These are phyloP conservation scores for Microbotryum violaceum DNA, from an alignment of 1,284 basidiomycete genomes.

Conservation along the genomic window DNA sequence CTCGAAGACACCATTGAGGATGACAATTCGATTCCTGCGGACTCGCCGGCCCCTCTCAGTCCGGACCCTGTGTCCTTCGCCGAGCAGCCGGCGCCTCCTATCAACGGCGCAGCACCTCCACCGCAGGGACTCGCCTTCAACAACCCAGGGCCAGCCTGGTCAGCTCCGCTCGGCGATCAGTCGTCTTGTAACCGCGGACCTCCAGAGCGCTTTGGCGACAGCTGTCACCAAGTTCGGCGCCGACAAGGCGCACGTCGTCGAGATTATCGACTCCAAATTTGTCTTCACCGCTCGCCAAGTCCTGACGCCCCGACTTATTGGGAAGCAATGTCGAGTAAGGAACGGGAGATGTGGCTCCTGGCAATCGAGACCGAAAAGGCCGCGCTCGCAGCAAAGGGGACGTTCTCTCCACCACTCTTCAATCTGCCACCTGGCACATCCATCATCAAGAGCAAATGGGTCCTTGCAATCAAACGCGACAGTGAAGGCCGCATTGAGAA, in stretches of 20 bases:
- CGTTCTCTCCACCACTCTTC: constrained; percentile 6
- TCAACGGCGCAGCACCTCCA: background rate
- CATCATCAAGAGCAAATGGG: constrained; percentile 14
- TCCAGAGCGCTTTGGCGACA: background rate
- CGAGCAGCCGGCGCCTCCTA: background rate
- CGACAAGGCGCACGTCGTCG: background rate
- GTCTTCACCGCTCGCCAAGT: background rate
- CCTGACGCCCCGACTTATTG: constrained; percentile 3
- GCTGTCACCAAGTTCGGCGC: background rate
- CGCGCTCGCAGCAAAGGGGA: constrained; percentile 8
- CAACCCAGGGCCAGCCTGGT: background rate
- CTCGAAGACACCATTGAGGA: background rate
- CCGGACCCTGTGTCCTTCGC: background rate
- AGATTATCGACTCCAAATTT: background rate
- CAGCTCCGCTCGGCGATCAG: background rate
- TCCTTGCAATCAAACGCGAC: constrained; percentile 22
- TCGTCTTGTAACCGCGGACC: background rate
- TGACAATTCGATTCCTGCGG: background rate
- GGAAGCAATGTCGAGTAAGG: constrained; percentile 4
- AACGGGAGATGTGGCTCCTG: constrained; percentile 6
- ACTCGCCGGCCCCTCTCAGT: background rate
- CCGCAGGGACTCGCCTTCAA: background rate
- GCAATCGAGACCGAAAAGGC: constrained; percentile 7
- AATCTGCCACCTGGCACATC: background rate
- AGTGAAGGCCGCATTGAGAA: constrained; percentile 29